phyloP scores from a whole-genome alignment of 2,329 filamentous ascomycete genomes.

The Fusarium chuoi region DNA sequence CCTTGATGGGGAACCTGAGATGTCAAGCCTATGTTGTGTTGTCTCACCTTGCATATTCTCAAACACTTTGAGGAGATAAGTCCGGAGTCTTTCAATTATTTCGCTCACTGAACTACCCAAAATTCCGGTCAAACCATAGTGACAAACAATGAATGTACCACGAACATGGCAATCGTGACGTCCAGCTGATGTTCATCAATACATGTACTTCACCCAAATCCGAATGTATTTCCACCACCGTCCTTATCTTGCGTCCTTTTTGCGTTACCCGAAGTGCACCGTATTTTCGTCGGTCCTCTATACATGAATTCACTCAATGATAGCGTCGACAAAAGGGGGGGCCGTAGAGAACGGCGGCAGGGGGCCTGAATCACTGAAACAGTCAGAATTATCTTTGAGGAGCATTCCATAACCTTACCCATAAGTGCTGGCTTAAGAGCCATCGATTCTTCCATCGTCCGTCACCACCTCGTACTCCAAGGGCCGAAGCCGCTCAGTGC shows the following conservation, averaged over 20 bases:
- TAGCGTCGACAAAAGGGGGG: fast-evolving
- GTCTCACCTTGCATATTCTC: neutral
- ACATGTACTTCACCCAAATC: too few species aligned
- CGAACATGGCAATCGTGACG: too few species aligned
- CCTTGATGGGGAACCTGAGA: too few species aligned
- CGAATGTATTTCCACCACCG: fast-evolving
- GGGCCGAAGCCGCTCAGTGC: neutral
- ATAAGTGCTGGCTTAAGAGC: fast-evolving
- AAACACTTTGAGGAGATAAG: too few species aligned
- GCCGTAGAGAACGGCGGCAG: fast-evolving
- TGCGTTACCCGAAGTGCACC: too few species aligned
- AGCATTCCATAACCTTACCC: neutral
- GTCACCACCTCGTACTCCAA: neutral
- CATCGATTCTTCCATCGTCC: fast-evolving
- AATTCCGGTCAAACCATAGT: fast-evolving
- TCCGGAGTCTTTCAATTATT: too few species aligned
- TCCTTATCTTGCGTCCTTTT: too few species aligned
- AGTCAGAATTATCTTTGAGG: fast-evolving
- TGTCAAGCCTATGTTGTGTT: fast-evolving
- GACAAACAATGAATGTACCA: neutral
- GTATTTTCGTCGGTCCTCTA: too few species aligned
- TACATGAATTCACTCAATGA: neutral
- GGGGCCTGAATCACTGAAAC: neutral
- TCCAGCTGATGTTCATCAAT: too few species aligned
- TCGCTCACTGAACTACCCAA: neutral